Evolutionary conservation across 2,329 filamentous ascomycete species (phyloP), one percentile per base, ranked within the genome.

Genomic region (Daldinia eschscholtzii): DNA sequence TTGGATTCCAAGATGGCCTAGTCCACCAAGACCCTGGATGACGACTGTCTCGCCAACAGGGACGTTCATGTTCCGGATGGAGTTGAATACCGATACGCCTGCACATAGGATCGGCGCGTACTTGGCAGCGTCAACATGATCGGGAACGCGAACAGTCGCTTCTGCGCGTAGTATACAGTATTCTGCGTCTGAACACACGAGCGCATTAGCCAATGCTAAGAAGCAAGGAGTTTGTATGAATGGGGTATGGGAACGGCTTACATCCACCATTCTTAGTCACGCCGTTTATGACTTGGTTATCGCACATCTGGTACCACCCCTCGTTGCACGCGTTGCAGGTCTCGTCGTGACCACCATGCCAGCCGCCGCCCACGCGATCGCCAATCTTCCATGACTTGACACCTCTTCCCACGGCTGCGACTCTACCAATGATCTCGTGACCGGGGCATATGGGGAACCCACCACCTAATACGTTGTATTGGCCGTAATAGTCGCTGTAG

Each of bases 1-100:
- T 72, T 91, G 89, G 57, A 92, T 86, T 1, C 88, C 89, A 20
- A 92, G 77, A 76, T 92, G 89, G 1, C 89, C 90, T 1, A 91
- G 81, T 15, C 90, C 90, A 56, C 91, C 86, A 9, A 92, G 81
- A 28, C 89, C 90, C 42, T 92, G 84, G 42, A 84, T 69, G 2
- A 80, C 82, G 15, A 83, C 80, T 0, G 77, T 72, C 20, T 78
- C 77, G 2, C 82, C 82, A 1, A 74, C 72, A 1, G 62, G 41
- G 33, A 83, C 72, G 37, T 77, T 70, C 50, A 80, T 80, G 42
- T 79, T 76, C 18, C 80, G 77, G 7, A 83, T 78, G 0, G 78
- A 75, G 73, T 81, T 82, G 76, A 82, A 84, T 5, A 84, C 81
- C 4, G 83, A 85, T 30, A 83, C 79, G 6, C 85, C 85, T 0